Base-by-base conservation (phyloP, 164 flowering plant genomes). In the Paratinospora sagittata region DNA sequence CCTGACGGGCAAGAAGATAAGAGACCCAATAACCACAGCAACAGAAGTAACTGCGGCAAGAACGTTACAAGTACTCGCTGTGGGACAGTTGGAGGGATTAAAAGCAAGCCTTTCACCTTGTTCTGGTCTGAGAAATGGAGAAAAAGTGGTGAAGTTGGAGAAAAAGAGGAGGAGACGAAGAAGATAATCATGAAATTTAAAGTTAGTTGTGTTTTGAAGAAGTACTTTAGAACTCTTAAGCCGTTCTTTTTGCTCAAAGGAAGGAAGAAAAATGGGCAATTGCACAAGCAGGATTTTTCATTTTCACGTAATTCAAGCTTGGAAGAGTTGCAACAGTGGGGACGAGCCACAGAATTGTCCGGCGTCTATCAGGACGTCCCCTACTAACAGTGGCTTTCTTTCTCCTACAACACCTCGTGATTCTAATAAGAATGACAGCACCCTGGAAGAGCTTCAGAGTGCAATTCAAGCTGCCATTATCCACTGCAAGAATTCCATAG, bases 401-500 rank as follows among this genome's bases (percentile, higher is more conserved):
- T 73, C 84, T 0, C 82, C 89, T 0, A 80, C 80, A 0, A 71
- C 77, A 3, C 47, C 63, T 10, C 24, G 76, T 52, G 63, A 85
- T 72, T 67, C 81, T 68, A 60, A 85, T 2, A 66, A 81, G 0
- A 82, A 75, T 57, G 92, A 90, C 62, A 89, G 97, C 76, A 88
- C 91, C 74, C 89, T 92, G 97, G 98, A 92, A 66, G 98, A 94
- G 74, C 73, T 94, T 70, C 98, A 94, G 77, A 85, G 88, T 70
- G 97, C 98, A 19, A 94, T 94, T 75, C 97, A 92, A 77, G 95
- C 98, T 49, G 98, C 98, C 14, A 94, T 94, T 78, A 92, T 97
- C 70, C 97, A 94, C 74, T 94, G 98, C 81, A 94, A 94, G 81
- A 94, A 90, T 30, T 94, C 98, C 74, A 84, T 84, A 74, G 82